These are phyloP conservation scores for Simplicillium aogashimaense DNA, from an alignment of 2,329 filamentous ascomycete genomes.

Conservation along the genomic window DNA sequence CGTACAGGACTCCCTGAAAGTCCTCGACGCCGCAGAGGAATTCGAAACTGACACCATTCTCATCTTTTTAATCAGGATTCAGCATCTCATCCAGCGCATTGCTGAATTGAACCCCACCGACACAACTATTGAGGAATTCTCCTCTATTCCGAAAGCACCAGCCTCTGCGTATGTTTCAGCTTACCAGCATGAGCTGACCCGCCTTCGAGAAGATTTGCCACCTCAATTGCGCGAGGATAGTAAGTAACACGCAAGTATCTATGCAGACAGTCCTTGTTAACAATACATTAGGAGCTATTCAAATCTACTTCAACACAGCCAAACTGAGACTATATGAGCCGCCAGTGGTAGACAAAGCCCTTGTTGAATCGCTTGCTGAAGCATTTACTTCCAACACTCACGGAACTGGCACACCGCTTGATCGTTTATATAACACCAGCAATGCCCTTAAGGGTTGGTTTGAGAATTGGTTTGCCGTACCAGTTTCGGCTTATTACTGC, in stretches of 20 bases:
- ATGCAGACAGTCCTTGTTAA: background rate
- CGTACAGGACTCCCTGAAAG: conserved; percentile 36
- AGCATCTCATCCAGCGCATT: conserved; percentile 41
- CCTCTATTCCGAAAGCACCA: conserved; percentile 27
- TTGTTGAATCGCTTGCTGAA: conserved; percentile 31
- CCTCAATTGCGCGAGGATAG: conserved; percentile 24
- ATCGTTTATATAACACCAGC: conserved; percentile 39
- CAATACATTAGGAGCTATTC: conserved; percentile 22
- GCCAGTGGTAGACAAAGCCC: conserved; percentile 27
- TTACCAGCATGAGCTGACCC: conserved; percentile 35
- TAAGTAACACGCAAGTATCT: conserved; percentile 13
- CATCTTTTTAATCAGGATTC: conserved; percentile 35
- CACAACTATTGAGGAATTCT: conserved; percentile 20
- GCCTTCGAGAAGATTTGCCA: conserved; percentile 25
- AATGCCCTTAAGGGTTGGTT: conserved; percentile 38
- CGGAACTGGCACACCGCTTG: conserved; percentile 30
- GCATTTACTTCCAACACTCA: conserved; percentile 26
- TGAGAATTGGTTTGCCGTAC: conserved; percentile 34
- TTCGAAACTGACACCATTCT: conserved; percentile 35
- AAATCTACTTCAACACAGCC: conserved; percentile 28
- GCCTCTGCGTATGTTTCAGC: conserved; percentile 33
- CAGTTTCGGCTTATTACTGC: conserved; percentile 29
- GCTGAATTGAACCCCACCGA: conserved; percentile 27
- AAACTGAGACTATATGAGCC: conserved; percentile 37
- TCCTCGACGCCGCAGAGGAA: conserved; percentile 32